phyloP scores from a whole-genome alignment of 2,329 filamentous ascomycete genomes.

The Nemania serpens region DNA sequence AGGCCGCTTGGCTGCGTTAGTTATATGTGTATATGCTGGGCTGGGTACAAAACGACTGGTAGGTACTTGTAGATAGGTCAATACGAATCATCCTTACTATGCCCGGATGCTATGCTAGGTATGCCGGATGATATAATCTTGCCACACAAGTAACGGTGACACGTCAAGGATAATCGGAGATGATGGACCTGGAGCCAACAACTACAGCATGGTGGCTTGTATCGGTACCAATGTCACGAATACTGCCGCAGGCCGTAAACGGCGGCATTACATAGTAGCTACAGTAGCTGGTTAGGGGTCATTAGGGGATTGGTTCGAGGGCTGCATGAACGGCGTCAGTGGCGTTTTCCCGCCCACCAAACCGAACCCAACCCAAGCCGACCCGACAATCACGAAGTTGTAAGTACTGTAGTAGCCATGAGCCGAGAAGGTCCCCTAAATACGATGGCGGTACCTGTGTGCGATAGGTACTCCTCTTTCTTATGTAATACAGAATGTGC shows the following conservation, averaged over 20 bases:
- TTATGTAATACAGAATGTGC: slow-evolving; percentile 2
- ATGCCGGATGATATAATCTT: slow-evolving; percentile 21
- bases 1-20: background rate
- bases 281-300: background rate
- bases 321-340: slow-evolving; percentile 8
- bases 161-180: background rate
- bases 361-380: background rate
- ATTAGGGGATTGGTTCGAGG: background rate
- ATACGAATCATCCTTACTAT: background rate
- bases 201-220: background rate
- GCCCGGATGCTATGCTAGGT: background rate
- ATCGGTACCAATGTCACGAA: background rate
- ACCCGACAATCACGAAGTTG: background rate
- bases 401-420: background rate
- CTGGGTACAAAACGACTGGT: no score
- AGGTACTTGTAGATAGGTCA: no score
- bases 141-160: slow-evolving; percentile 6
- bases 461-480: background rate
- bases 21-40: background rate
- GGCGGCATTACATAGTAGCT: no score
- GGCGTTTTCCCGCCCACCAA: slow-evolving; percentile 6
- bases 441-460: background rate
- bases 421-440: slow-evolving; percentile 2
- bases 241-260: slow-evolving; percentile 12
- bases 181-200: background rate